Percentiles rank a stretch among this genome's conserved stretches.
phyloP scores from a whole-genome alignment of 176 grass and related monocot genomes.

The Phragmites australis region DNA sequence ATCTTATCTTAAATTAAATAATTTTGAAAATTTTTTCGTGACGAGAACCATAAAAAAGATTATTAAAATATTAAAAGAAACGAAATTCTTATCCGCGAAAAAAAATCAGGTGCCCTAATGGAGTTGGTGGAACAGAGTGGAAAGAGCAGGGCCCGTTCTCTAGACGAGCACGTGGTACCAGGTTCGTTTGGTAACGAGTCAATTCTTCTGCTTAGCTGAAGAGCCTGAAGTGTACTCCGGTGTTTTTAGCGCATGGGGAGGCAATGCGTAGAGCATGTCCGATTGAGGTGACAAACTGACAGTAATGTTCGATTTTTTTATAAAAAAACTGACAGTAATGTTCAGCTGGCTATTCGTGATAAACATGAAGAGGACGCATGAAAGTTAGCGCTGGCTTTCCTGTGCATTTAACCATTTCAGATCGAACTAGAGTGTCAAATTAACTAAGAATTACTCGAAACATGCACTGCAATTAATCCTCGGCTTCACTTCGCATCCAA shows the following conservation, averaged over 20 bases:
- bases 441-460: not conserved
- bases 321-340: too few species aligned
- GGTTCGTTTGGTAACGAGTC: constrained; percentile 21
- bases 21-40: too few species aligned
- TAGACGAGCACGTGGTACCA: constrained; percentile 31
- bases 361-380: not conserved
- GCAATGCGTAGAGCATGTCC: not conserved
- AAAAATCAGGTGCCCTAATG: too few species aligned
- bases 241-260: not conserved
- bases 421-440: too few species aligned
- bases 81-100: too few species aligned
- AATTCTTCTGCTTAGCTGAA: not conserved
- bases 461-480: too few species aligned
- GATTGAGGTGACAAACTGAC: not conserved
- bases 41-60: too few species aligned
- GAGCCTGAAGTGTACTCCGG: not conserved
- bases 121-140: constrained; percentile 25
- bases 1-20: too few species aligned
- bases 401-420: not conserved
- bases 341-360: not conserved
- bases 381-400: not conserved
- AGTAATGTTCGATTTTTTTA: too few species aligned
- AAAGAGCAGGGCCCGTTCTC: constrained; percentile 1
- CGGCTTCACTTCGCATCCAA: not conserved
- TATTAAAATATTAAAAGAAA: too few species aligned